These are phyloP conservation scores for Pelargonium myrrhifolium DNA, from an alignment of 441 rosid genomes.

Conservation along the genomic window DNA sequence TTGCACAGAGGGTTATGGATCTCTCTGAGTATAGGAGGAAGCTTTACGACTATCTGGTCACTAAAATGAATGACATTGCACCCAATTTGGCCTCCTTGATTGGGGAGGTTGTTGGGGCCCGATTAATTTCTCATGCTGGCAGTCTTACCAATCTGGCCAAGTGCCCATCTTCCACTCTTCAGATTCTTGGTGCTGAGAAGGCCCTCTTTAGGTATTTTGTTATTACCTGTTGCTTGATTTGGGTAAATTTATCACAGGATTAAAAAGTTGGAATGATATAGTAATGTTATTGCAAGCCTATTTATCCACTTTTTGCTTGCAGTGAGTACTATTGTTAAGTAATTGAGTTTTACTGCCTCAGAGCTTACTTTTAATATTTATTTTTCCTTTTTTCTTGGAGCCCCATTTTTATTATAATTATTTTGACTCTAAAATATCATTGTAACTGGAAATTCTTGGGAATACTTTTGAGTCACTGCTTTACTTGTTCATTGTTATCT, in stretches of 20 bases:
- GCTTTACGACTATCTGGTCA: conserved; percentile 75
- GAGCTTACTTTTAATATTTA: conserved; percentile 1
- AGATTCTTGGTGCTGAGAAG: conserved; percentile 95
- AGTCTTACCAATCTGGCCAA: conserved; percentile 96
- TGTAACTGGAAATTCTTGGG: background rate
- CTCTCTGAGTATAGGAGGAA: conserved; percentile 86
- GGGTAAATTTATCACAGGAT: background rate
- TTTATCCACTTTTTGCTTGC: no score
- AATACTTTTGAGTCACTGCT: background rate
- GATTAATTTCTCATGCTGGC: conserved; percentile 94
- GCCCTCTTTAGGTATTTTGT: conserved; percentile 78
- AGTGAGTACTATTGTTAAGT: background rate
- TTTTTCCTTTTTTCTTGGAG: background rate
- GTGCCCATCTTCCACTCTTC: conserved; percentile 96
- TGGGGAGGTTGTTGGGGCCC: conserved; percentile 92
- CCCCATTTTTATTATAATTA: background rate
- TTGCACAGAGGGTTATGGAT: conserved; percentile 84
- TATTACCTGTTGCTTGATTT: background rate
- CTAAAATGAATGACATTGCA: conserved; percentile 89
- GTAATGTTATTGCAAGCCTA: background rate
- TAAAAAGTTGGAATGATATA: background rate
- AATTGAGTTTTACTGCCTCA: background rate
- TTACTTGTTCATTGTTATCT: conserved; percentile 8
- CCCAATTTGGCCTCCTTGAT: conserved; percentile 91
- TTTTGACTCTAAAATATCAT: background rate